Conservation (phyloP, 805 yeast species). For the Starmerella gropengiesseri region DNA sequence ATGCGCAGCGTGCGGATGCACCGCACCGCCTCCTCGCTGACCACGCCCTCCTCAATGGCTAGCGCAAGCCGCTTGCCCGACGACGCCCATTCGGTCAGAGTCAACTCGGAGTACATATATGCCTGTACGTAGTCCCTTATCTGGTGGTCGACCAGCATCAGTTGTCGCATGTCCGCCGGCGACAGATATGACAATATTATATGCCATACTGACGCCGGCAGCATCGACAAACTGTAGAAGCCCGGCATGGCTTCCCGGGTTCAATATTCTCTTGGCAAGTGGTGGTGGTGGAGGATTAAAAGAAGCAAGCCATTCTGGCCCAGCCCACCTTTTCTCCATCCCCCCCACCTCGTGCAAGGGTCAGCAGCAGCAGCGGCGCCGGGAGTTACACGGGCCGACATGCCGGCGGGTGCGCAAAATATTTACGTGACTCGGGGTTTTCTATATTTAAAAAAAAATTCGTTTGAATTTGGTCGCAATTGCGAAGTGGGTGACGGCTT, state of each 20-base stretch:
- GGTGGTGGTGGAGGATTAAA: no score
- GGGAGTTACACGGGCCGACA: no score
- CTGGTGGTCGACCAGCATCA: conserved; percentile 14
- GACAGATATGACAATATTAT: conserved; percentile 13
- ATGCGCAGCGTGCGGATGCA: conserved; percentile 17
- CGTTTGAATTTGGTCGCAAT: no score
- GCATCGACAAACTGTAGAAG: not conserved
- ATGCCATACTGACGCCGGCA: conserved; percentile 15
- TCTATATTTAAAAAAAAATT: no score
- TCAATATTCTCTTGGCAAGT: no score
- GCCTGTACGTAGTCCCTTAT: conserved; percentile 13
- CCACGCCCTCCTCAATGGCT: conserved; percentile 16
- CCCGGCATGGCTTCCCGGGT: not conserved
- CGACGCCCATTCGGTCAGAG: conserved; percentile 22
- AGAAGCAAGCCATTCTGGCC: no score
- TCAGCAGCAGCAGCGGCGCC: no score
- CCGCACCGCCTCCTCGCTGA: conserved; percentile 13
- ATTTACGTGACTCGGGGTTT: no score
- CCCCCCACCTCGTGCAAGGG: no score
- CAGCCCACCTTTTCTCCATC: no score
- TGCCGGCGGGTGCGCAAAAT: no score
- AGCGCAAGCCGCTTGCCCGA: conserved; percentile 19
- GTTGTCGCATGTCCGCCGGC: conserved; percentile 11
- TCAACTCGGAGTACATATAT: conserved; percentile 17
- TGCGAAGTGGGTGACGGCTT: no score